Conservation (phyloP, 2,329 filamentous ascomycete genomes). For the Chaetomium globosum region DNA sequence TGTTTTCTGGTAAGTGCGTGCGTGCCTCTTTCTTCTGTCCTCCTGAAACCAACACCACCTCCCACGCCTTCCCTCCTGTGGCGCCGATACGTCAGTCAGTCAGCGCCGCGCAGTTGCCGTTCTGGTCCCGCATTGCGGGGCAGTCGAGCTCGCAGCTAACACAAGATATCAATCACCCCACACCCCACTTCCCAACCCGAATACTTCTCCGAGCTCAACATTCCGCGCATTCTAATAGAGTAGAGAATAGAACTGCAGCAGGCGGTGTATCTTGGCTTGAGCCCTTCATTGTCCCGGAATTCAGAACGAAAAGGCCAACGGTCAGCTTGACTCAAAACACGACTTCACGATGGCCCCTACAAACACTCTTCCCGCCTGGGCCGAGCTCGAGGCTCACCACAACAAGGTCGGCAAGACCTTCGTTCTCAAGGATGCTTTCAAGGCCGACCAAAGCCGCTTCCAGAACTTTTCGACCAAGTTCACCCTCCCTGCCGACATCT, state of each 20-base stretch:
- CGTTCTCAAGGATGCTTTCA: slow-evolving; percentile 89
- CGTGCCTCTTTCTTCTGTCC: not conserved
- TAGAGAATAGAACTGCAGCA: slow-evolving; percentile 16
- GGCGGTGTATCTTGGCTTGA: slow-evolving; percentile 10
- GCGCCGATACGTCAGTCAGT: slow-evolving; percentile 21
- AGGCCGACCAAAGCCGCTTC: slow-evolving; percentile 85
- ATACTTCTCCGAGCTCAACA: slow-evolving; percentile 12
- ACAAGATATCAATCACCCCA: slow-evolving; percentile 25
- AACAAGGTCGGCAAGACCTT: slow-evolving; percentile 83
- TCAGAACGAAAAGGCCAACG: not conserved
- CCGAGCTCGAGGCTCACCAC: slow-evolving; percentile 88
- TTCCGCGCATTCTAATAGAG: slow-evolving; percentile 1
- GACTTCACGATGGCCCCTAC: slow-evolving; percentile 69
- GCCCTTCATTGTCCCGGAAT: not conserved
- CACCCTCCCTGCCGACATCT: slow-evolving; percentile 73
- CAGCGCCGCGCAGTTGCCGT: slow-evolving; percentile 1
- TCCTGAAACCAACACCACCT: slow-evolving; percentile 25
- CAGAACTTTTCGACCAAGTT: slow-evolving; percentile 87
- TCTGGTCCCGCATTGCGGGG: slow-evolving; percentile 25
- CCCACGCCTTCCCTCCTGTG: slow-evolving; percentile 5
- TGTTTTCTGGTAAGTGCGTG: slow-evolving; percentile 15
- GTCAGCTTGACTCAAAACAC: not conserved
- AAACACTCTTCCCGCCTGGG: slow-evolving; percentile 83
- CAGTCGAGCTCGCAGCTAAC: slow-evolving; percentile 23
- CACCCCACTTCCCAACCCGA: not conserved